These are phyloP conservation scores for Aspergillus asperescens DNA, from an alignment of 495 filamentous ascomycete genomes.

Conservation along the genomic window DNA sequence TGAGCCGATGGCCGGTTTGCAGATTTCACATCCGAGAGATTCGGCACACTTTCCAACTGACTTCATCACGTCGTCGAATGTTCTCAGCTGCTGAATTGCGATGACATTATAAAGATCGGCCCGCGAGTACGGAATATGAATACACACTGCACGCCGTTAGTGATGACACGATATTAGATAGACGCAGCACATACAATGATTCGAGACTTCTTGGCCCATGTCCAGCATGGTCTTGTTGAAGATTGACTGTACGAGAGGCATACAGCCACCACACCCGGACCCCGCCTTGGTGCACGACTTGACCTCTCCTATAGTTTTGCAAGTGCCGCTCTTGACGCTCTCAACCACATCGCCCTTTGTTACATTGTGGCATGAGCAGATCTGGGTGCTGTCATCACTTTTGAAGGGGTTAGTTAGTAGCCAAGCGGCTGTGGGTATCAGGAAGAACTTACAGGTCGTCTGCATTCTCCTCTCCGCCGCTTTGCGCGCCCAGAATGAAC, in stretches of 20 bases:
- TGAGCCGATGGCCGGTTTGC: conserved; percentile 81
- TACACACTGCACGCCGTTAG: conserved; percentile 52
- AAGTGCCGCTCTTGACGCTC: conserved; percentile 72
- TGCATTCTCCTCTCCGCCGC: conserved; percentile 65
- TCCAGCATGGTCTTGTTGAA: conserved; percentile 89
- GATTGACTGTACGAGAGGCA: conserved; percentile 87
- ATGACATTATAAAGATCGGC: conserved; percentile 90
- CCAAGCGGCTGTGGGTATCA: not conserved
- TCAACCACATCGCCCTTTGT: conserved; percentile 77
- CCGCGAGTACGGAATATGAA: conserved; percentile 81
- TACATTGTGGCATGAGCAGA: conserved; percentile 96
- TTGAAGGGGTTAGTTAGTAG: conserved; percentile 22
- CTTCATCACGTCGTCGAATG: conserved; percentile 76
- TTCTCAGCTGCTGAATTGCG: conserved; percentile 72
- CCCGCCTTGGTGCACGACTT: conserved; percentile 95
- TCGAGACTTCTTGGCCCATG: conserved; percentile 88
- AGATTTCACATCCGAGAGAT: conserved; percentile 84
- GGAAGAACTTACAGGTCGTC: conserved; percentile 55
- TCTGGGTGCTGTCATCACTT: conserved; percentile 77
- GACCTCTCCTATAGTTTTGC: conserved; percentile 79
- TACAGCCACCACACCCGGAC: conserved; percentile 89
- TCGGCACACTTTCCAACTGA: conserved; percentile 67
- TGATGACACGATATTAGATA: not conserved
- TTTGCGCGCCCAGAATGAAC: conserved; percentile 81
- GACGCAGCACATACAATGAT: conserved; percentile 51